phyloP scores from a whole-genome alignment of 1,284 basidiomycete genomes.

The Chalciporus sp. region DNA sequence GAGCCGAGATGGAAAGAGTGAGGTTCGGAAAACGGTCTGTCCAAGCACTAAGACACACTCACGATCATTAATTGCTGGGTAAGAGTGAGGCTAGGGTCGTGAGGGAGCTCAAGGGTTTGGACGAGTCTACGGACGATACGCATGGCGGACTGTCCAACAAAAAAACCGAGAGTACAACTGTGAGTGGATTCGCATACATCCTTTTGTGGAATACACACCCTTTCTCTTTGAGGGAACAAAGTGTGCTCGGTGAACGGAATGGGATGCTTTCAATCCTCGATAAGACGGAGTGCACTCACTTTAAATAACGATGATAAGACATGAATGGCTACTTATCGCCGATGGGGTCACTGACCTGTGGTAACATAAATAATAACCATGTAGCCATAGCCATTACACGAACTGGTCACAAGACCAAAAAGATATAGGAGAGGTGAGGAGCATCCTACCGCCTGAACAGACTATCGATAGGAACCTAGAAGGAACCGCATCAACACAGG shows the following conservation, averaged over 20 bases:
- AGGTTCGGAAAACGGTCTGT: constrained; percentile 4
- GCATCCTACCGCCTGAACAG: background rate
- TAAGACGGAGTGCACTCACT: background rate
- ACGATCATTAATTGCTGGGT: constrained; percentile 58
- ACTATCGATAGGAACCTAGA: background rate
- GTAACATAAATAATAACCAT: background rate
- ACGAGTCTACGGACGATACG: constrained; percentile 22
- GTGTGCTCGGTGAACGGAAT: background rate
- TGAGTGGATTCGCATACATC: background rate
- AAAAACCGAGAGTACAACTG: background rate
- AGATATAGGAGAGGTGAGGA: background rate
- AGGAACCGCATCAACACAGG: background rate
- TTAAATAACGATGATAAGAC: constrained; percentile 7
- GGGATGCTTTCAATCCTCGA: background rate
- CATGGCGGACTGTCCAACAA: constrained; percentile 20
- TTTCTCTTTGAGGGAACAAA: constrained; percentile 13
- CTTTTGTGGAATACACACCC: background rate
- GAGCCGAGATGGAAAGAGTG: constrained; percentile 20
- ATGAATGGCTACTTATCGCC: background rate
- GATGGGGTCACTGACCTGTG: background rate
- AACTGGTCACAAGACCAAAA: background rate
- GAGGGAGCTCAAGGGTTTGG: constrained; percentile 49
- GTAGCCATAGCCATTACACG: background rate
- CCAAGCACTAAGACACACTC: constrained; percentile 37
- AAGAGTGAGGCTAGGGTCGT: constrained; percentile 50